Conservation (phyloP, 2,329 filamentous ascomycete genomes). For the Trichoderma oligosporum region DNA sequence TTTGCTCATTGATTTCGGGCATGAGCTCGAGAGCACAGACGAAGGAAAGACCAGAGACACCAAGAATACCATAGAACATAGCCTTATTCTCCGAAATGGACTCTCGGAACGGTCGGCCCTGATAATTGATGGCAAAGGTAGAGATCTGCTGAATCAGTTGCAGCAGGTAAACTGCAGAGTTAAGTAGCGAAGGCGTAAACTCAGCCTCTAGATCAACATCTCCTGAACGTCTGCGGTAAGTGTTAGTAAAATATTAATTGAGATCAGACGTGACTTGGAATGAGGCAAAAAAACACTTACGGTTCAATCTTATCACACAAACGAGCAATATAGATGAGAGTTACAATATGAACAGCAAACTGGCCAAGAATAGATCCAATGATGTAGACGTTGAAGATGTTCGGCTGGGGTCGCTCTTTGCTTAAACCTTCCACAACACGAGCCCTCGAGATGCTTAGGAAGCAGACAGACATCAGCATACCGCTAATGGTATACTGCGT, state of each 20-base stretch:
- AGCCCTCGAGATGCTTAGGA: constrained; percentile 95
- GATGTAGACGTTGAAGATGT: constrained; percentile 99
- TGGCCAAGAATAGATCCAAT: constrained; percentile 96
- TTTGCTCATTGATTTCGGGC: constrained; percentile 88
- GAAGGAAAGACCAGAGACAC: constrained; percentile 86
- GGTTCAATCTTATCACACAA: constrained; percentile 83
- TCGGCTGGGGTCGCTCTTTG: constrained; percentile 94
- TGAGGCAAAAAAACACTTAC: constrained; percentile 49
- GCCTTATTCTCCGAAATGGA: constrained; percentile 91
- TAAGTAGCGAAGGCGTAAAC: constrained; percentile 88
- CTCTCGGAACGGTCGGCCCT: constrained; percentile 95
- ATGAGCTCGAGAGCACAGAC: constrained; percentile 92
- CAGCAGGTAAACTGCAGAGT: constrained; percentile 93
- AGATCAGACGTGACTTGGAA: constrained; percentile 26
- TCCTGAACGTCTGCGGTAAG: constrained; percentile 42
- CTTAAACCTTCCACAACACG: constrained; percentile 93
- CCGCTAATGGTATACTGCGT: constrained; percentile 97
- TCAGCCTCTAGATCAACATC: constrained; percentile 89
- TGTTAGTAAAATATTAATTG: background rate
- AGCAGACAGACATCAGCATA: constrained; percentile 99
- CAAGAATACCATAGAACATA: constrained; percentile 96
- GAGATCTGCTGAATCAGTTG: constrained; percentile 99
- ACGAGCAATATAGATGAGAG: constrained; percentile 87
- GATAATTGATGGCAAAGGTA: constrained; percentile 99
- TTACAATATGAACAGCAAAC: constrained; percentile 92